Evolutionary conservation across 2,329 filamentous ascomycete genomes (phyloP), one percentile per base, ranked within the genome.

Genomic region (Clarireedia monteithiana): DNA sequence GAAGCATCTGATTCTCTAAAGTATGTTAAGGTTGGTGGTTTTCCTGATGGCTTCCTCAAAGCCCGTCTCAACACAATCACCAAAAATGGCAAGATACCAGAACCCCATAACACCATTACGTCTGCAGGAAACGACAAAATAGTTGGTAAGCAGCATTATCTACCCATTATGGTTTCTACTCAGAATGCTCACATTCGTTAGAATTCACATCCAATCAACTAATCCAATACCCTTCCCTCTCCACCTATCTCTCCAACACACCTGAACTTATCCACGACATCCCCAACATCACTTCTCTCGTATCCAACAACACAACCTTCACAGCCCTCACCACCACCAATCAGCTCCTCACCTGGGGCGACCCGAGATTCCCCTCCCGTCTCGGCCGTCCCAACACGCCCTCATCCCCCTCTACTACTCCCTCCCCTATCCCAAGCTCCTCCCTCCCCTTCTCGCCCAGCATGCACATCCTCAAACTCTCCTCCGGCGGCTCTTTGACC

Each of bases 351-450:
- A 73, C 69, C 15, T 74, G 73, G 73, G 84, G 84, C 6, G 84
- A 88, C 62, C 70, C 75, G 48, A 77, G 84, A 15, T 85, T 81
- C 62, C 69, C 72, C 27, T 71, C 75, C 38, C 81, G 79, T 55
- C 75, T 88, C 0, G 83, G 79, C 5, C 75, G 84, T 17, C 70
- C 76, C 2, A 65, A 74, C 4, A 38, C 17, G 51, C 6, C 17
- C n/a, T 12, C 40, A 49, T 77, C 74, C 48, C 74, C 78, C 39
- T 76, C 81, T 15, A 64, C 72, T 1, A 63, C 62, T 4, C 81
- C 81, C 5, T 67, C 70, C 3, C 57, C 71, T 0, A 72, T 86
- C 4, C 63, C 73, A 48, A 71, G 87, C 0, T 67, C 67, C 5
- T 75, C 78, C 54, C 71, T 86, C 23, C 76, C 67, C 5, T 75